Evolutionary conservation across 2,329 filamentous ascomycete species (phyloP), one percentile per base, ranked within the genome.

Genomic region (Pseudocercospora macadamiae): DNA sequence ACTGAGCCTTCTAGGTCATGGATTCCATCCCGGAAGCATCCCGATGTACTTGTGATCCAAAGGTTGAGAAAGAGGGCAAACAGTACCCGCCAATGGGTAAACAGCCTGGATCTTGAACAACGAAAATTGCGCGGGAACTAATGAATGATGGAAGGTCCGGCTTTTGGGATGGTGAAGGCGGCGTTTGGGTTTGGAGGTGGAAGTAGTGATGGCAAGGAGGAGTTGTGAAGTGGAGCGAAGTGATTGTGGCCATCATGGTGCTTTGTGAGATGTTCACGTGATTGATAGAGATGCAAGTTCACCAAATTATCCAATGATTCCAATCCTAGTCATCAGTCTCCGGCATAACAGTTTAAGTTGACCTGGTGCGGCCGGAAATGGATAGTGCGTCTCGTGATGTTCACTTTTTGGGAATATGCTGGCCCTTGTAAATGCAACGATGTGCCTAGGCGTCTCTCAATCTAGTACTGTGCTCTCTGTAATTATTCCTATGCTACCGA

Each of bases 1-100:
- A 19, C 37, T 48, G 44, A 26, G 14, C 14, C 28, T 12, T 3
- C 3, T 70, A 65, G 76, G 86, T 90, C 66, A 83, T 91, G 78
- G 83, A 87, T 71, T 68, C 72, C 23, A 72, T 90, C 42, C 80
- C 85, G 3, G 75, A 79, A 32, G 74, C 78, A 4, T 79, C 89
- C 37, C 83, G 87, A 75, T 91, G 89, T 77, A 78, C 77, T 21
- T 91, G 88, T 71, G 77, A 81, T 66, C 87, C 88, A 25, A 83
- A 83, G 70, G 77, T 89, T 62, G 82, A 86, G 69, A 77, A 79
- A 37, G 81, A 84, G 55, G 86, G 85, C 45, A 83, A 83, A 68
- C 68, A 81, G 68, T 90, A 89, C 68, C 87, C 87, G 59, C 86
- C 87, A 25, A 87, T 83, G 81, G 86, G 68, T 64, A 61, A 65